Conservation (phyloP, 2,329 filamentous ascomycete species). For the Saccharata proteae region DNA sequence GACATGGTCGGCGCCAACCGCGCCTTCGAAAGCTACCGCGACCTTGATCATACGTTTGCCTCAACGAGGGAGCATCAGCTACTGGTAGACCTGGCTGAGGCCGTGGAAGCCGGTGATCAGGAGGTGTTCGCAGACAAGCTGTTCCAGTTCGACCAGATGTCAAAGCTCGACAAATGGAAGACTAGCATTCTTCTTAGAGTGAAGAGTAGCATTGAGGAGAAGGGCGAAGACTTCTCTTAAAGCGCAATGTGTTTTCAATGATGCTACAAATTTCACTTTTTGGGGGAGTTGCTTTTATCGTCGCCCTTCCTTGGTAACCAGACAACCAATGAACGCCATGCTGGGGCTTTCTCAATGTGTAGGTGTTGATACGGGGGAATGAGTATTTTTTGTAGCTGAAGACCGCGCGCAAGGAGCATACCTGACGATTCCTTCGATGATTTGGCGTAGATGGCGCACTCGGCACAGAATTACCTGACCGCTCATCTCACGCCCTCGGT, state of each 20-base stretch:
- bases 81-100: slow-evolving; percentile 61
- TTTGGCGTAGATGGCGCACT: too few species aligned
- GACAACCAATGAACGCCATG: too few species aligned
- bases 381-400: too few species aligned
- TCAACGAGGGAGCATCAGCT: slow-evolving; percentile 72
- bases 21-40: slow-evolving; percentile 70
- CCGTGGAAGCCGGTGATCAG: slow-evolving; percentile 65
- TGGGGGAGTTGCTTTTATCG: too few species aligned
- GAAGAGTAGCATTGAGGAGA: slow-evolving; percentile 70
- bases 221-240: slow-evolving; percentile 57
- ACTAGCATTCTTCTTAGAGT: slow-evolving; percentile 70
- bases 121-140: slow-evolving; percentile 72
- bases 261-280: background rate
- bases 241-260: background rate
- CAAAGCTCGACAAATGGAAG: slow-evolving; percentile 96
- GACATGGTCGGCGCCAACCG: slow-evolving; percentile 70
- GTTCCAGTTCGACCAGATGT: slow-evolving; percentile 83
- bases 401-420: too few species aligned
- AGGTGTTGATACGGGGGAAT: too few species aligned
- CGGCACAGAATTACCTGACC: too few species aligned
- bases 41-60: slow-evolving; percentile 49
- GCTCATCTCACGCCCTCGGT: too few species aligned
- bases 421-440: too few species aligned
- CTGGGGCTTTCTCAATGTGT: too few species aligned
- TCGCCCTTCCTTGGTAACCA: too few species aligned